phyloP scores from a whole-genome alignment of 768 basidiomycete species.

The Boletus sp. region DNA sequence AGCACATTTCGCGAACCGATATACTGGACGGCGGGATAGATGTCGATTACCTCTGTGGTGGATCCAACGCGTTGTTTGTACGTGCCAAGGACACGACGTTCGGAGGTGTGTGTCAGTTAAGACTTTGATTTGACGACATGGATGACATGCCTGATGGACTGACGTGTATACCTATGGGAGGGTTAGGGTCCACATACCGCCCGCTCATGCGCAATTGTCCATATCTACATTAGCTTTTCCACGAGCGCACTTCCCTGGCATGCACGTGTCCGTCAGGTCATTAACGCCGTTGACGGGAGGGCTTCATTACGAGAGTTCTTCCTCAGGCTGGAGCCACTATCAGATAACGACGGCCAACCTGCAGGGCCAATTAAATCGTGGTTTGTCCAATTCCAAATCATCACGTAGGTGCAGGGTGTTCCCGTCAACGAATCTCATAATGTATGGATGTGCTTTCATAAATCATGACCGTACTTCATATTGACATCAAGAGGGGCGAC shows the following conservation, averaged over 20 bases:
- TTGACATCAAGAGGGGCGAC: no score
- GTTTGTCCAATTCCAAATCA: slow-evolving; percentile 12
- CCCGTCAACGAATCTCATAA: neutral
- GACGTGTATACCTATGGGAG: neutral
- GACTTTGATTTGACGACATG: neutral
- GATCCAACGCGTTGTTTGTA: slow-evolving; percentile 16
- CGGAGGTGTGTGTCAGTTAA: slow-evolving; percentile 11
- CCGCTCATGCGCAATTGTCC: neutral
- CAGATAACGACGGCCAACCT: neutral
- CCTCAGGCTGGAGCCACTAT: neutral
- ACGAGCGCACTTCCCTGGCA: slow-evolving; percentile 8
- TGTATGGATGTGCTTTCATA: no score
- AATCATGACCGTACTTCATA: no score
- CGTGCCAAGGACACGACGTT: slow-evolving; percentile 8
- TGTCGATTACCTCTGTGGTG: slow-evolving; percentile 8
- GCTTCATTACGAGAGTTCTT: neutral
- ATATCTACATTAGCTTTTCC: neutral
- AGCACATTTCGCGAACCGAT: neutral
- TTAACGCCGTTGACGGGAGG: neutral
- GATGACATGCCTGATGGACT: neutral
- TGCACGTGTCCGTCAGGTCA: neutral
- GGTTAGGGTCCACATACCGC: neutral
- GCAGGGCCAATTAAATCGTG: neutral
- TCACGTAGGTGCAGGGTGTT: neutral
- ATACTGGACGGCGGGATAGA: neutral